A percentile compares a stretch with the other conserved stretches of the same genome.
phyloP scores from a whole-genome alignment of 176 grass and related monocot genomes.

The Phoenix dactylifera region DNA sequence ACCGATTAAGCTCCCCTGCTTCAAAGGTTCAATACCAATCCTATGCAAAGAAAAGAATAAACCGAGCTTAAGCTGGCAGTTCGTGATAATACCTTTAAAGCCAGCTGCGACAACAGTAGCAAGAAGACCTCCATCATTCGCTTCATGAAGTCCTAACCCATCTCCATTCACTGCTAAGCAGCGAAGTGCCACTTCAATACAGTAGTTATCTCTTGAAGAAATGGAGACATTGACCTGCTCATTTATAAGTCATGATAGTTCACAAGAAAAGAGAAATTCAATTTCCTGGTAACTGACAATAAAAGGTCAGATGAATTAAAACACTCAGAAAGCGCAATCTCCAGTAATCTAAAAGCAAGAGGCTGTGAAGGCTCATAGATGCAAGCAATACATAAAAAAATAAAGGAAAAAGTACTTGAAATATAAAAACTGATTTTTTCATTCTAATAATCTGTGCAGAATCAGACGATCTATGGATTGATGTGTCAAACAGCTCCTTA shows the following conservation, averaged over 20 bases:
- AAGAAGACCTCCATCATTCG: slow-evolving; percentile 85
- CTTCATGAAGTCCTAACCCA: slow-evolving; percentile 74
- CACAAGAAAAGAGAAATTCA: too few relatives aligned
- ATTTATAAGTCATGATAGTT: neutral
- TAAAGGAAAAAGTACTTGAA: too few relatives aligned
- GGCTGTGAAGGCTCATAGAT: too few relatives aligned
- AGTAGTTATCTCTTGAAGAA: slow-evolving; percentile 59
- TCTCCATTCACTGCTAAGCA: slow-evolving; percentile 71
- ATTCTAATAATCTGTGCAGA: too few relatives aligned
- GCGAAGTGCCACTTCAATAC: slow-evolving; percentile 68
- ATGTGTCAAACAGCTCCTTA: too few relatives aligned
- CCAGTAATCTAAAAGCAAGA: too few relatives aligned
- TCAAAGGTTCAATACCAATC: slow-evolving; percentile 10
- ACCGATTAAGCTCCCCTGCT: slow-evolving; percentile 81
- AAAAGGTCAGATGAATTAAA: too few relatives aligned
- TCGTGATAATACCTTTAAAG: slow-evolving; percentile 62
- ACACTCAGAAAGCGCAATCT: too few relatives aligned
- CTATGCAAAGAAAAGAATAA: neutral
- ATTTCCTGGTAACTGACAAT: too few relatives aligned
- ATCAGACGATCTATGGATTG: too few relatives aligned
- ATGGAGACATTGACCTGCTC: slow-evolving; percentile 59
- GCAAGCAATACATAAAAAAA: too few relatives aligned
- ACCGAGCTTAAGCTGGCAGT: neutral
- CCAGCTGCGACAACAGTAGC: slow-evolving; percentile 75
- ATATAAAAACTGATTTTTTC: too few relatives aligned